Evolutionary conservation across 2,329 filamentous ascomycete genomes (phyloP), one percentile per base, ranked within the genome.

Genomic region (Simplicillium sp.): DNA sequence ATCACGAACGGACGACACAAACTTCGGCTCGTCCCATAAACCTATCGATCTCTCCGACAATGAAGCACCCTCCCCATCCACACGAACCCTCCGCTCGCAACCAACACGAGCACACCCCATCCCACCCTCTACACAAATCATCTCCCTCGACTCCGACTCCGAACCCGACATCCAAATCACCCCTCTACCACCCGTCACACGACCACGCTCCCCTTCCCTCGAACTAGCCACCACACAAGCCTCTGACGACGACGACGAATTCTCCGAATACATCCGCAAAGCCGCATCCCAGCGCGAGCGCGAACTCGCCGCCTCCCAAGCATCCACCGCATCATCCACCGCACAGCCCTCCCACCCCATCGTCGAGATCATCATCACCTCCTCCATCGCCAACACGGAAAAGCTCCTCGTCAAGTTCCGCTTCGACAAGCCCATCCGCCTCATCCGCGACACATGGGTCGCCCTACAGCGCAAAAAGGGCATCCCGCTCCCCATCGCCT

Each of bases 391-490:
- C 1, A 67, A 70, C 35, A 75, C 83, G 0, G 72, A 64, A 17
- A 62, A 75, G 16, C 56, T 39, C 8, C 55, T 87, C 25, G 65
- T 86, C 39, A 79, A 73, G 38, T 76, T 84, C 32, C 78, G 77
- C 50, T 69, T 86, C 44, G 76, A 75, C 29, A 84, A 86, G 53
- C 68, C 73, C 3, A 65, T 96, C 6, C 73, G 75, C 45, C 66
- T 83, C 42, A 76, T 89, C 6, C 75, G 81, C 34, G 57, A 76
- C 31, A 76, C 75, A 11, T 96, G 87, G 85, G 77, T 83, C 50
- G 62, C 67, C 11, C 70, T 71, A 40, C 82, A 89, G 54, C 58
- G 57, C 2, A 71, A 59, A 2, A 59, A 65, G 3, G 55, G 57
- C 2, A 38, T 58, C 6, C 29, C 50, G 9, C 51, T 70, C 7